Conservation (phyloP, 441 rosid genomes). For the Gossypium trilobum region DNA sequence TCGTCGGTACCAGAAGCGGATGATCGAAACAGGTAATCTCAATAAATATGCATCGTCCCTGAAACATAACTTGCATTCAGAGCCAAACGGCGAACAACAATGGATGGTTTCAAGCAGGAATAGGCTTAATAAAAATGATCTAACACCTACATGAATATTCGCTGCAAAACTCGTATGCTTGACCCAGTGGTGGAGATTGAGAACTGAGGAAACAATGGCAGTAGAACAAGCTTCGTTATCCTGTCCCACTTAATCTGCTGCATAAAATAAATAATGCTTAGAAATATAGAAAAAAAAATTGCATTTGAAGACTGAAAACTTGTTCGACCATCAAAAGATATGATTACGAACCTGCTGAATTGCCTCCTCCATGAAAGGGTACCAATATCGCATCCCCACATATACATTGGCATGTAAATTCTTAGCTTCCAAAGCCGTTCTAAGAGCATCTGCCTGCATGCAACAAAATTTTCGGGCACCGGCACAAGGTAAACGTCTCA, state of each 20-base stretch:
- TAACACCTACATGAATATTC: constrained; percentile 48
- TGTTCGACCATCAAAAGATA: neutral
- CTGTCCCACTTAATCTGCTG: constrained; percentile 70
- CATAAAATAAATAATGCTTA: constrained; percentile 10
- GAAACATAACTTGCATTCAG: constrained; percentile 24
- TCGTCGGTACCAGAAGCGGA: constrained; percentile 83
- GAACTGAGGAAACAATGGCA: constrained; percentile 89
- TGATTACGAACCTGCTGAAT: constrained; percentile 48
- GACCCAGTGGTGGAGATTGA: constrained; percentile 97
- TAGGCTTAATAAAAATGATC: neutral
- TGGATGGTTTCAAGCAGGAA: neutral
- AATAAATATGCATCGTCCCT: constrained; percentile 71
- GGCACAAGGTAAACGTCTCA: neutral
- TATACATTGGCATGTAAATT: constrained; percentile 52
- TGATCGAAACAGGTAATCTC: constrained; percentile 61
- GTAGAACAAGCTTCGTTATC: constrained; percentile 78
- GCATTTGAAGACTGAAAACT: neutral
- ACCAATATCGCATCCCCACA: constrained; percentile 87
- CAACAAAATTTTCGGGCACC: constrained; percentile 14
- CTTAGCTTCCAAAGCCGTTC: constrained; percentile 54
- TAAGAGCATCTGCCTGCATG: constrained; percentile 73
- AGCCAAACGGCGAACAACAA: neutral
- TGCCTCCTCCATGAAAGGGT: constrained; percentile 89
- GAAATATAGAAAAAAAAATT: neutral
- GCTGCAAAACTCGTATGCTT: constrained; percentile 73